These are phyloP conservation scores for Colletotrichum sp. DNA, from an alignment of 2,329 filamentous ascomycete species.

Conservation along the genomic window DNA sequence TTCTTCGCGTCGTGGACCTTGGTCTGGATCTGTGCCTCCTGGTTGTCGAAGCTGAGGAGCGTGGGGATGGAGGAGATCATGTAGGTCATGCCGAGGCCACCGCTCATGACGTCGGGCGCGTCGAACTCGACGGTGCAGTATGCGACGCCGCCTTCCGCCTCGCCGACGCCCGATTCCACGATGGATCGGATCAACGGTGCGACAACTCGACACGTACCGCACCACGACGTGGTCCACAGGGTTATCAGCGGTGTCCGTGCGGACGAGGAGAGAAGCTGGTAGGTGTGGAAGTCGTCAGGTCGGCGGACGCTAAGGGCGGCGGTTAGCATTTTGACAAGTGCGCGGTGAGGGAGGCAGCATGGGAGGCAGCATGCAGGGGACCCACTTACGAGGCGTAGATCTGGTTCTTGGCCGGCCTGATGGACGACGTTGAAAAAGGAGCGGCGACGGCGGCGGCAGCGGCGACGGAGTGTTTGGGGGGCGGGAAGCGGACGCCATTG, in stretches of 20 bases:
- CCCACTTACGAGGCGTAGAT: slow-evolving; percentile 38
- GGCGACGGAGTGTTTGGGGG: not conserved
- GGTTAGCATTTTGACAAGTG: not conserved
- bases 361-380: not conserved
- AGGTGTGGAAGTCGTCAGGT: slow-evolving; percentile 58
- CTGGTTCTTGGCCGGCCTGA: slow-evolving; percentile 33
- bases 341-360: not conserved
- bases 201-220: slow-evolving; percentile 57
- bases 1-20: slow-evolving; percentile 54
- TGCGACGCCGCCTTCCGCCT: slow-evolving; percentile 60
- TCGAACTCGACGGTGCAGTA: slow-evolving; percentile 62
- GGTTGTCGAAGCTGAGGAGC: slow-evolving; percentile 61
- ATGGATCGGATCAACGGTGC: slow-evolving; percentile 54
- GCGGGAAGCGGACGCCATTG: not conserved
- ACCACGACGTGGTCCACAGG: slow-evolving; percentile 66
- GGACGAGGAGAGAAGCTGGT: slow-evolving; percentile 60
- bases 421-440: slow-evolving; percentile 16
- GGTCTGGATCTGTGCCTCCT: slow-evolving; percentile 54
- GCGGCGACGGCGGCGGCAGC: not conserved
- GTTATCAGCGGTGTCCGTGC: slow-evolving; percentile 62
- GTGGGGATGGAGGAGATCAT: slow-evolving; percentile 65
- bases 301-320: slow-evolving; percentile 53
- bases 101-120: slow-evolving; percentile 59
- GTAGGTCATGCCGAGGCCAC: slow-evolving; percentile 55
- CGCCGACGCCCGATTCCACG: slow-evolving; percentile 56